These are phyloP conservation scores for Potentilla sterilis DNA, from an alignment of 306 rosid species.

Conservation along the genomic window DNA sequence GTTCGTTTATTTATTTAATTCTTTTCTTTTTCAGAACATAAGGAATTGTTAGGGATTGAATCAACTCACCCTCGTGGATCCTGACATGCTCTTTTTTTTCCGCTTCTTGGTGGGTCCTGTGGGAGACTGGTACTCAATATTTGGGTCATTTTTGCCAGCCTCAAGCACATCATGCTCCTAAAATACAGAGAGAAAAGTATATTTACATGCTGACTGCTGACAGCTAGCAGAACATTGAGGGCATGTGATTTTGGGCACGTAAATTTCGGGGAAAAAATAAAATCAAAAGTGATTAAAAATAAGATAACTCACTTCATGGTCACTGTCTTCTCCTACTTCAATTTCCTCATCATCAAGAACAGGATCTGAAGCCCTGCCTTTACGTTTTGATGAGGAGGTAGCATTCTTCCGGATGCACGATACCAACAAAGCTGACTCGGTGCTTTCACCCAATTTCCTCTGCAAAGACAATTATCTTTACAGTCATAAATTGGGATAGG, in stretches of 20 bases:
- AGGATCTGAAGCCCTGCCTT: constrained; percentile 43
- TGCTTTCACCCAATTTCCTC: constrained; percentile 43
- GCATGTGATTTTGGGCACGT: neutral
- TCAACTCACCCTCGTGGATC: constrained; percentile 65
- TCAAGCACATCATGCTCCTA: constrained; percentile 51
- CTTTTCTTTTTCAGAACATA: neutral
- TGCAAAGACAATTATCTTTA: constrained; percentile 35
- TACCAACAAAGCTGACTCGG: constrained; percentile 47
- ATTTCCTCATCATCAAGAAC: constrained; percentile 39
- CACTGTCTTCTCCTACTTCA: constrained; percentile 46
- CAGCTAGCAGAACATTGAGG: constrained; percentile 4
- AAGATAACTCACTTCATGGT: constrained; percentile 46
- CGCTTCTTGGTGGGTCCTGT: constrained; percentile 47
- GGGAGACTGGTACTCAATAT: constrained; percentile 46
- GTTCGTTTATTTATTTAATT: neutral
- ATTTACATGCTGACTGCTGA: neutral
- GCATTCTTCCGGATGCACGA: constrained; percentile 41
- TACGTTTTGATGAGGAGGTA: constrained; percentile 41
- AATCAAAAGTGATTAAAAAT: neutral
- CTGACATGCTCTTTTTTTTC: constrained; percentile 65
- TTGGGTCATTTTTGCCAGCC: constrained; percentile 39
- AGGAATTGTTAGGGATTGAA: neutral
- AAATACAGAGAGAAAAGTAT: constrained; percentile 33
- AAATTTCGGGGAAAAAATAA: neutral
- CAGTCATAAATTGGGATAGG: constrained; percentile 35